These are phyloP conservation scores for Lindgomyces ingoldianus DNA, from an alignment of 495 filamentous ascomycete species.

Conservation along the genomic window DNA sequence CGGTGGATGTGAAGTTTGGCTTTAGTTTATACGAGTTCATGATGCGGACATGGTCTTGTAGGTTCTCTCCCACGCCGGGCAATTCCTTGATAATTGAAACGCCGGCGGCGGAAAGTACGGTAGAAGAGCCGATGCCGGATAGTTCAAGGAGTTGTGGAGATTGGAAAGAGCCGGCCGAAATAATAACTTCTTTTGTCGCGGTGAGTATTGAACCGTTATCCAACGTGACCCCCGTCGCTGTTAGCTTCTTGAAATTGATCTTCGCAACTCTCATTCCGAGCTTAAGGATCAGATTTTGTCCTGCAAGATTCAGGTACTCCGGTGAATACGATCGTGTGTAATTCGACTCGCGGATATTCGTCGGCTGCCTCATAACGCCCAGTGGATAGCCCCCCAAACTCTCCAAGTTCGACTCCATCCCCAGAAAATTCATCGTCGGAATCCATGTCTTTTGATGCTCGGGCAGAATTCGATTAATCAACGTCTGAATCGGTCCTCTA, in stretches of 20 bases:
- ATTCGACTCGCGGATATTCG: constrained; percentile 42
- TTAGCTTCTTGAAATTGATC: constrained; percentile 19
- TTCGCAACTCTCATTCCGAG: constrained; percentile 18
- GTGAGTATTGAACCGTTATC: constrained; percentile 19
- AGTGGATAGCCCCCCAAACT: constrained; percentile 46
- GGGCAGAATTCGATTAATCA: constrained; percentile 44
- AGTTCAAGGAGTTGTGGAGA: constrained; percentile 51
- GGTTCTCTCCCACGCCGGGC: constrained; percentile 63
- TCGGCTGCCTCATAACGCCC: constrained; percentile 47
- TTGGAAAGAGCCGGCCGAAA: constrained; percentile 62
- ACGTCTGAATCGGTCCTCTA: constrained; percentile 41
- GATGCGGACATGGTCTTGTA: constrained; percentile 57
- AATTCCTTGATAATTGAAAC: constrained; percentile 56
- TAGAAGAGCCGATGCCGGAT: constrained; percentile 59
- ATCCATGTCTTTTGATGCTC: constrained; percentile 38
- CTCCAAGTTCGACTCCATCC: constrained; percentile 40
- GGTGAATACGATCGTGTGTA: constrained; percentile 47
- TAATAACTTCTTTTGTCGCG: constrained; percentile 62
- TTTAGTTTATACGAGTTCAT: constrained; percentile 36
- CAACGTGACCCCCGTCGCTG: constrained; percentile 16
- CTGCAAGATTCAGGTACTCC: constrained; percentile 18
- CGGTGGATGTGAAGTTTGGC: constrained; percentile 19
- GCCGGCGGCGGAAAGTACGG: constrained; percentile 49
- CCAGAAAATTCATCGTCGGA: constrained; percentile 41
- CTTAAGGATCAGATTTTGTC: constrained; percentile 19